Evolutionary conservation across 148 eudicot species (phyloP), one percentile per base, ranked within the genome.

Genomic region (Selenicereus undatus): DNA sequence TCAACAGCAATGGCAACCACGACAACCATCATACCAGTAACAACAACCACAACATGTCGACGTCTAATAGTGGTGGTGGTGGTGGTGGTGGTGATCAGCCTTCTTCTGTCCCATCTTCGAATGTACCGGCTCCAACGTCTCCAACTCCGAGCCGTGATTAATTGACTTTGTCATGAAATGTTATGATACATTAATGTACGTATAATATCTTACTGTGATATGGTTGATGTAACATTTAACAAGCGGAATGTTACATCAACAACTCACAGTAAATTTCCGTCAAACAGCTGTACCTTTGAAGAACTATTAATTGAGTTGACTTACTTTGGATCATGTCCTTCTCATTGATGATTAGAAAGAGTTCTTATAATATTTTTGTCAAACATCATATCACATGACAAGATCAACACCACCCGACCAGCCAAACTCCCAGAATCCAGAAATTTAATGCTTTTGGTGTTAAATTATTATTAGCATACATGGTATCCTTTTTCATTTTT

Each of bases 1-100:
- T 83, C 4, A 48, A 26, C 64, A 24, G 35, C 36, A 73, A 72
- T 58, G 60, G 21, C 50, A 77, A 56, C 76, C 45, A 56, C 62
- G 62, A 56, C 62, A 56, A 5, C 5, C 20, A 20, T 5, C 21
- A 56, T 16, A 56, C 4, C 16, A 52, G 18, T 3, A 39, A 9
- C 58, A 12, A 9, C 8, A 39, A 39, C 8, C 58, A 17, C 58
- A 20, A 20, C 22, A 17, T 56, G n/a, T 6, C 62, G 43, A 39
- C 43, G 4, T 56, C 62, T 0, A 56, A 56, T 16, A 5, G 60
- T 54, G 39, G 39, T 4, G 39, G 39, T 4, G 39, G 39, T 4
- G n/a, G n/a, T n/a, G 62, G 21, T 3, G 6, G 18, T 18, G 20
- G 6, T 56, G 62, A 56, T 4, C 62, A 56, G 18, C 62, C n/a